These are phyloP conservation scores for Gracilaria vermiculophylla DNA, from an alignment of 23 red algal species.

Conservation along the genomic window DNA sequence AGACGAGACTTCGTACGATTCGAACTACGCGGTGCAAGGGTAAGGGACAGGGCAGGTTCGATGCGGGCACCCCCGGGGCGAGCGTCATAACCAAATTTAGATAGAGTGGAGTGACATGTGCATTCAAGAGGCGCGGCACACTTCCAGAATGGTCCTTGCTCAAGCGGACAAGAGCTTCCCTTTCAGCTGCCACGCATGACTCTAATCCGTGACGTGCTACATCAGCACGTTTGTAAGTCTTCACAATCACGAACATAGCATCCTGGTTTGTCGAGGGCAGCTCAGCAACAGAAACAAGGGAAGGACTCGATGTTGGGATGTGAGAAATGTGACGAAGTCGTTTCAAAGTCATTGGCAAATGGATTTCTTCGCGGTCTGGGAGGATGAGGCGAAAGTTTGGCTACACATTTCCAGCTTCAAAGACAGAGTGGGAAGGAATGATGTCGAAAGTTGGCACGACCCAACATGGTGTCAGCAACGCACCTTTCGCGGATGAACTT, in stretches of 20 bases:
- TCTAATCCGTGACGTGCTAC: slow-evolving; percentile 2
- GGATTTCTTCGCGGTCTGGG: background rate
- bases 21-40: background rate
- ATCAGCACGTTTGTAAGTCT: slow-evolving; percentile 51
- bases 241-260: slow-evolving; percentile 19
- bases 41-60: background rate
- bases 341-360: slow-evolving; percentile 1
- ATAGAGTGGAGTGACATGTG: background rate
- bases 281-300: slow-evolving; percentile 28
- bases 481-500: too few relatives aligned
- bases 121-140: slow-evolving; percentile 27
- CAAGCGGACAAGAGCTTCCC: slow-evolving; percentile 36
- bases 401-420: too few relatives aligned
- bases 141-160: slow-evolving; percentile 11
- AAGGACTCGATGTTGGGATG: slow-evolving; percentile 15
- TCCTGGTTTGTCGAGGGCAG: slow-evolving; percentile 12
- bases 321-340: background rate
- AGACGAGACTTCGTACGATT: background rate
- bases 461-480: too few relatives aligned
- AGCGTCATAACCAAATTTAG: slow-evolving; percentile 41
- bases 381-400: too few relatives aligned
- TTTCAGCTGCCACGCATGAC: slow-evolving; percentile 16
- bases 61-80: slow-evolving; percentile 15
- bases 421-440: too few relatives aligned
- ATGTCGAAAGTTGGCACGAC: too few relatives aligned